Evolutionary conservation across 768 basidiomycete species (phyloP).

Genomic region (Hypholoma sublateritium): DNA sequence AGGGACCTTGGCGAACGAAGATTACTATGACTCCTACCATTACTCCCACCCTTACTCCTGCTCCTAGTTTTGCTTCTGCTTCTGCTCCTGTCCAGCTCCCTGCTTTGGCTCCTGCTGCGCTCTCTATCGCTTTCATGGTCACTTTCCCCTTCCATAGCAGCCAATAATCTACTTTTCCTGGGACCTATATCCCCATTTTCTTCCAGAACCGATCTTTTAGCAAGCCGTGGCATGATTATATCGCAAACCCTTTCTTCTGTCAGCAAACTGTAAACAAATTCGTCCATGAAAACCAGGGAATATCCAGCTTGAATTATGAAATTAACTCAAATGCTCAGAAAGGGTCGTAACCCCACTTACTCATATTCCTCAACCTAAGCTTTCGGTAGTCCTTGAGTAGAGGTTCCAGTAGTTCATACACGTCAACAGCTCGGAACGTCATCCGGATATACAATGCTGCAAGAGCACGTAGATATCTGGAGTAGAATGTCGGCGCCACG

Average conservation of each 20-base stretch:
- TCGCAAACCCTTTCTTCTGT: slow-evolving; percentile 94
- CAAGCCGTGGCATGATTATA: slow-evolving; percentile 89
- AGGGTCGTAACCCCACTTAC: slow-evolving; percentile 43
- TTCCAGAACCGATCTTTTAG: slow-evolving; percentile 84
- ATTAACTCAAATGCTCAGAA: background rate
- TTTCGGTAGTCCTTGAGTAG: slow-evolving; percentile 93
- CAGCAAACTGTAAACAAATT: slow-evolving; percentile 83
- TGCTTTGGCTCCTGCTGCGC: slow-evolving; percentile 19
- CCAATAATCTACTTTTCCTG: slow-evolving; percentile 81
- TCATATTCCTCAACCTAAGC: slow-evolving; percentile 74
- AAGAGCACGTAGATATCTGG: slow-evolving; percentile 89
- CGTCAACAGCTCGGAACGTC: slow-evolving; percentile 88
- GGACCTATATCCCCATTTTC: slow-evolving; percentile 89
- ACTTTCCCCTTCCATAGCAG: slow-evolving; percentile 79
- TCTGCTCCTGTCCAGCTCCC: slow-evolving; percentile 30
- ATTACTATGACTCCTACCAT: slow-evolving; percentile 24
- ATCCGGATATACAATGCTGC: slow-evolving; percentile 94
- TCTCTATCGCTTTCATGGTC: slow-evolving; percentile 48
- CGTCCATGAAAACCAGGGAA: slow-evolving; percentile 84
- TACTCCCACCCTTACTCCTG: slow-evolving; percentile 28
- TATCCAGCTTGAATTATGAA: slow-evolving; percentile 66
- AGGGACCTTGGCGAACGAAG: slow-evolving; percentile 27
- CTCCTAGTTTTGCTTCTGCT: slow-evolving; percentile 22
- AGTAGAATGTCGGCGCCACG: slow-evolving; percentile 3
- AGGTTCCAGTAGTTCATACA: slow-evolving; percentile 92